Evolutionary conservation across 2,329 filamentous ascomycete genomes (phyloP), one percentile per base, ranked within the genome.

Genomic region (Lachnellula subtilissima): DNA sequence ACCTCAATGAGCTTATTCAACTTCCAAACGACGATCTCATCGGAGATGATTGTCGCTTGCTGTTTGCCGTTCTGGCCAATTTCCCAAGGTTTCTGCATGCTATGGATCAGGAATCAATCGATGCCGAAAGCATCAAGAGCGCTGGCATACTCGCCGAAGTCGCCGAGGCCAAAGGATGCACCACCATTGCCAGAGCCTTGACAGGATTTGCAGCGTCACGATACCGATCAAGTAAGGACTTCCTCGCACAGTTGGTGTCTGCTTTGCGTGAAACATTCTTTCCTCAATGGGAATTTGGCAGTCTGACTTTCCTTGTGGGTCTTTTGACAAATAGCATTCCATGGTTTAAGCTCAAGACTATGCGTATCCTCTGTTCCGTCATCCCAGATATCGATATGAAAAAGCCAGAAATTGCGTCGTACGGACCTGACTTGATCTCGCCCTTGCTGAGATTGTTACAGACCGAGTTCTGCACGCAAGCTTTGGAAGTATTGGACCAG

Each of bases 401-500:
- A 54, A 92, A 92, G 65, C 85, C 88, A 0, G 92, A 96, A 62
- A 89, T 99, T 61, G 88, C 91, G 4, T 87, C 85, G 7, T 91
- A 97, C 70, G 93, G 94, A 0, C 92, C 93, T 1, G 95, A 99
- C 72, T 80, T 99, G 48, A 96, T 99, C 54, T 97, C 94, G 1
- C 95, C 94, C 0, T 79, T 99, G 0, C 76, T 99, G 53, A 85
- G 94, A 53, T 79, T 99, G 19, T 75, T 99, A 40, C 92, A 97
- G 69, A 97, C 93, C 1, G 91, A 96, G 58, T 92, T 92, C 66
- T 97, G 92, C 70, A 91, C 94, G 71, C 88, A 96, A 67, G 94
- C 94, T 11, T 76, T 99, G 9, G 85, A 91, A 62, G 93, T 99
- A 1, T 77, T 99, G 56, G 94, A 99, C 71, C 89, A 93, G 61